Evolutionary conservation across 176 grass and related monocot species (phyloP), one percentile per base, ranked within the genome.

Genomic region (Bonia amplexicaulis): DNA sequence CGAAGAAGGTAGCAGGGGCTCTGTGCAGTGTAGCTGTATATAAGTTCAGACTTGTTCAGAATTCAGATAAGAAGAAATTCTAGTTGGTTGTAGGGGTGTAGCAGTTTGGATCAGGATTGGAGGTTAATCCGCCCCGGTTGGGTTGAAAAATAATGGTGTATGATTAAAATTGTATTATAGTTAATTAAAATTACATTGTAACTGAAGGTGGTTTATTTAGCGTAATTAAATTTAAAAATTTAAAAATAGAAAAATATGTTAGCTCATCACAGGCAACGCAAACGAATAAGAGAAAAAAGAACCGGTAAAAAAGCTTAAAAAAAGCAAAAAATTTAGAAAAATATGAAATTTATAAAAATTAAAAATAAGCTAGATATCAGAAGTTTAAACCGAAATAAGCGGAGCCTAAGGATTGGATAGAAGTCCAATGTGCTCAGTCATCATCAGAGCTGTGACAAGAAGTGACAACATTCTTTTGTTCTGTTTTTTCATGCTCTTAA

Each of bases 21-120:
- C 7, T 60, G 13, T 45, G 27, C 27, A 6, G 44, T 2, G 9
- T 35, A 51, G 37, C 53, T 83, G 44, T 88, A 76, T 12, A 88
- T 88, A 83, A 76, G 66, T 83, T 77, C 64, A 53, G 64, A 63
- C 45, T 64, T 70, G 42, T 44, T 88, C 42, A 44, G 7, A 19
- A 41, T 82, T 58, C 76, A 14, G 46, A 13, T 15, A 9, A 44
- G 41, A 29, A 26, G 39, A 55, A 57, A 26, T 80, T 35, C 47
- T 74, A 40, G 48, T 63, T 84, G 31, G 20, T 27, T 75, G 12
- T 44, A 29, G 20, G 26, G 31, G 1, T 39, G 26, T 65, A 65
- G 81, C 6, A 46, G 2, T 23, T 13, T 25, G 6, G 13, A 41
- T 71, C 68, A n/a, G 44, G n/a, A 70, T 46, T 71, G 41, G 39